Conservation (phyloP, 2,329 filamentous ascomycete genomes). For the Fusarium pseudonygamai region DNA sequence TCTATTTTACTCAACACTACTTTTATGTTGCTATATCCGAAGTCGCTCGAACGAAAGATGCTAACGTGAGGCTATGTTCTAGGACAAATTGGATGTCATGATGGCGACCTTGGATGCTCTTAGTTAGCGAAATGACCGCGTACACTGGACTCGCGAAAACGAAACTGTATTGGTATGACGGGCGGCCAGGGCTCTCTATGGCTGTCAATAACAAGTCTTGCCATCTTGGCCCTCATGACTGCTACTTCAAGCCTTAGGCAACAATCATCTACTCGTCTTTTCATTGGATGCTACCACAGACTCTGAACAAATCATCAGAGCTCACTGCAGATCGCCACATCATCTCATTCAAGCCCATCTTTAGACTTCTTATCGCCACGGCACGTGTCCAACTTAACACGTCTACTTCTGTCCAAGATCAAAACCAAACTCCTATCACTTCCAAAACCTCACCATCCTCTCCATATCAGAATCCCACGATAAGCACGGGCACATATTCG, state of each 20-base stretch:
- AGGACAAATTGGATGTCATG: neutral
- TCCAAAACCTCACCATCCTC: neutral
- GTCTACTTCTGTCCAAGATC: neutral
- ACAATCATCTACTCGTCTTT: conserved; percentile 4
- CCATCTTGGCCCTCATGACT: neutral
- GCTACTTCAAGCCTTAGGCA: conserved; percentile 20
- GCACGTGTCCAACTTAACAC: conserved; percentile 14
- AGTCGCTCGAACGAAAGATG: neutral
- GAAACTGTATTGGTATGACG: neutral
- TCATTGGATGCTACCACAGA: conserved; percentile 16
- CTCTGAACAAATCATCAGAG: conserved; percentile 11
- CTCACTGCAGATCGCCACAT: conserved; percentile 21
- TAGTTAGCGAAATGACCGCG: neutral
- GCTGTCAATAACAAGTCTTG: neutral
- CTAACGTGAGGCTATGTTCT: neutral
- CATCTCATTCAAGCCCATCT: conserved; percentile 1
- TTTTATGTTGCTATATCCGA: neutral
- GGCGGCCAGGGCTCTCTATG: neutral
- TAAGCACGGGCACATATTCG: conserved; percentile 2
- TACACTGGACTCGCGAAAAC: neutral
- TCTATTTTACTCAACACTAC: neutral
- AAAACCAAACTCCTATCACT: neutral
- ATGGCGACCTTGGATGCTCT: neutral
- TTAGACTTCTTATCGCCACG: conserved; percentile 20
- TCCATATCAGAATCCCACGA: neutral